phyloP scores from a whole-genome alignment of 306 rosid species.

The Dalbergia oliveri region DNA sequence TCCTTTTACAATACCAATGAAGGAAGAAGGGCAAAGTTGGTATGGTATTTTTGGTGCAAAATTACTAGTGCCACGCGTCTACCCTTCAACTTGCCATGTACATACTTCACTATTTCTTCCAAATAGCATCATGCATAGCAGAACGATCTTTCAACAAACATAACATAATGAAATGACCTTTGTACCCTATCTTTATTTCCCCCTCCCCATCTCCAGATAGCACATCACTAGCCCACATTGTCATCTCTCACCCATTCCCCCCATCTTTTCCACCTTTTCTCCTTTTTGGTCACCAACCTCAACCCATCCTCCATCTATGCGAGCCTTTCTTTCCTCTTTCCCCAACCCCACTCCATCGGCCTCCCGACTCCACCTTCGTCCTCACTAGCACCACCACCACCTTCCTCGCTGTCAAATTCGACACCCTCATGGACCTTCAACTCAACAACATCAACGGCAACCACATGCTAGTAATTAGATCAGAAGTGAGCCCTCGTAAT shows the following conservation, averaged over 20 bases:
- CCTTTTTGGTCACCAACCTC: constrained; percentile 73
- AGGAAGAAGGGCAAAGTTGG: too few species aligned
- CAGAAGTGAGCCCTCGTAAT: constrained; percentile 76
- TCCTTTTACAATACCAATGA: too few species aligned
- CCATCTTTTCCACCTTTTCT: constrained; percentile 83
- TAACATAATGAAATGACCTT: too few species aligned
- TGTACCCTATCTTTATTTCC: too few species aligned
- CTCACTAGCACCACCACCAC: constrained; percentile 49
- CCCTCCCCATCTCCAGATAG: too few species aligned
- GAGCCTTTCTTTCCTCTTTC: constrained; percentile 81
- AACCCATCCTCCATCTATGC: constrained; percentile 91
- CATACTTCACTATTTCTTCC: too few species aligned
- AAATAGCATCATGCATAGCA: too few species aligned
- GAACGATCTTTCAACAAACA: too few species aligned
- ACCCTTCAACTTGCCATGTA: too few species aligned
- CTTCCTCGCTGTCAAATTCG: constrained; percentile 82
- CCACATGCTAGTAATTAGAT: constrained; percentile 56
- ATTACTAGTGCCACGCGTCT: too few species aligned
- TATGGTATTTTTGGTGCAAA: too few species aligned
- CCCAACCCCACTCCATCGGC: constrained; percentile 59
- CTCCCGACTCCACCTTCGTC: constrained; percentile 73
- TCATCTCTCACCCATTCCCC: not conserved
- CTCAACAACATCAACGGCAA: constrained; percentile 81
- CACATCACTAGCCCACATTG: too few species aligned
- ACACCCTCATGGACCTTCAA: constrained; percentile 84